These are phyloP conservation scores for Delonix regia DNA, from an alignment of 306 rosid genomes.

Conservation along the genomic window DNA sequence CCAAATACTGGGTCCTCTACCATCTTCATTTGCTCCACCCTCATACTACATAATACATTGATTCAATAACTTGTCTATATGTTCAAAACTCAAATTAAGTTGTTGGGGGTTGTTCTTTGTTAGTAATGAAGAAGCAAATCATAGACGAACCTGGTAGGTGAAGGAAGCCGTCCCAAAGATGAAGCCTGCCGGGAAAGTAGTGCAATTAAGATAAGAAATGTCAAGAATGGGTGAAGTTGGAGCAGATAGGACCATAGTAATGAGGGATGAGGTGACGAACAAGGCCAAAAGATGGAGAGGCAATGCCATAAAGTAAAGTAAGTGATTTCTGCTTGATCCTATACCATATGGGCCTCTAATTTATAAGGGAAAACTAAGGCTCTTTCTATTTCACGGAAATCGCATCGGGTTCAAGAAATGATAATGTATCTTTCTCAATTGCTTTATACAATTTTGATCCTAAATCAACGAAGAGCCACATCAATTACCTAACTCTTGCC, in stretches of 20 bases:
- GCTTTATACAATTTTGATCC: neutral
- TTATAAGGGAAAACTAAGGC: neutral
- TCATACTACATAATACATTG: no score
- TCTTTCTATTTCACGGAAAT: no score
- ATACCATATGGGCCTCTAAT: neutral
- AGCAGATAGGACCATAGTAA: neutral
- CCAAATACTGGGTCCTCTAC: neutral
- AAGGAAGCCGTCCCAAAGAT: conserved; percentile 47
- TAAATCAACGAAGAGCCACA: neutral
- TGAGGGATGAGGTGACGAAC: neutral
- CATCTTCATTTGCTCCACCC: no score
- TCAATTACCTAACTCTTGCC: no score
- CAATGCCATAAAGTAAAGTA: neutral
- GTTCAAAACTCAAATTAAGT: neutral
- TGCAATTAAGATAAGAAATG: conserved; percentile 42
- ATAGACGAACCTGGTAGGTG: conserved; percentile 39
- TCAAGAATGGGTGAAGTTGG: conserved; percentile 6
- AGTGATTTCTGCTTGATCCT: neutral
- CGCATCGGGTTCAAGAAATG: no score
- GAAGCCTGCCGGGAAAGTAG: conserved; percentile 44
- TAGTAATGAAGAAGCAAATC: neutral
- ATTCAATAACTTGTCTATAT: neutral
- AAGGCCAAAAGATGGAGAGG: neutral
- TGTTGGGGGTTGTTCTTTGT: no score
- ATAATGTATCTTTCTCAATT: neutral